phyloP scores from a whole-genome alignment of 2,329 filamentous ascomycete genomes.

The Alternaria viburni region DNA sequence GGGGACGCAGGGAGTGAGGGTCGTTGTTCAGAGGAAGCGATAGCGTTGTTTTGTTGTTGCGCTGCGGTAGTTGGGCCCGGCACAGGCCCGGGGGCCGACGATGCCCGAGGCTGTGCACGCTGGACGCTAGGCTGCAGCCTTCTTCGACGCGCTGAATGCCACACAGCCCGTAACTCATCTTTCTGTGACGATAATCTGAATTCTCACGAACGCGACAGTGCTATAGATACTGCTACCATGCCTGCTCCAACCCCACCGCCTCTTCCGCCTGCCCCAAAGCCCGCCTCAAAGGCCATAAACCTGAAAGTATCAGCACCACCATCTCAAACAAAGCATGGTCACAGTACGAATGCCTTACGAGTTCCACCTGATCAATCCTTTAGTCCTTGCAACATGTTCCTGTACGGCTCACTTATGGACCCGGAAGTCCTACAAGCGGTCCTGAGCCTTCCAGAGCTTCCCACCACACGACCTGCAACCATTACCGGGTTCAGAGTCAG shows the following conservation, averaged over 20 bases:
- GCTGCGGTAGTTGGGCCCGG: neutral
- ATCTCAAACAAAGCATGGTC: neutral
- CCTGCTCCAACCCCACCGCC: neutral
- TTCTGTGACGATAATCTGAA: neutral
- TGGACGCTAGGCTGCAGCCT: neutral
- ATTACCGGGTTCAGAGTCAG: conserved; percentile 35
- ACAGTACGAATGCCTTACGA: neutral
- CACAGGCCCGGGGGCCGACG: neutral
- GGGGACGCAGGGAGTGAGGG: neutral
- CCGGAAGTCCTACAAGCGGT: conserved; percentile 37
- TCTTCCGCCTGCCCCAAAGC: neutral
- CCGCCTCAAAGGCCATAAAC: neutral
- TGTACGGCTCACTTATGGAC: conserved; percentile 45
- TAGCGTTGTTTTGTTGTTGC: neutral
- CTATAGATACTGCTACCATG: neutral
- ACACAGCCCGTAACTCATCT: neutral
- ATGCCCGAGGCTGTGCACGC: neutral
- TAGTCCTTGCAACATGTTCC: conserved; percentile 34
- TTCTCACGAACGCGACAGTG: neutral
- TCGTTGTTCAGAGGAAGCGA: neutral
- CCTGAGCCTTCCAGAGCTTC: conserved; percentile 28
- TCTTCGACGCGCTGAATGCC: neutral
- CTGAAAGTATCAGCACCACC: neutral
- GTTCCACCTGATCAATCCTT: conserved; percentile 9
- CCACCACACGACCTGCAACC: conserved; percentile 22